Base-by-base conservation (phyloP, 768 basidiomycete species). In the Boletus reticuloceps region DNA sequence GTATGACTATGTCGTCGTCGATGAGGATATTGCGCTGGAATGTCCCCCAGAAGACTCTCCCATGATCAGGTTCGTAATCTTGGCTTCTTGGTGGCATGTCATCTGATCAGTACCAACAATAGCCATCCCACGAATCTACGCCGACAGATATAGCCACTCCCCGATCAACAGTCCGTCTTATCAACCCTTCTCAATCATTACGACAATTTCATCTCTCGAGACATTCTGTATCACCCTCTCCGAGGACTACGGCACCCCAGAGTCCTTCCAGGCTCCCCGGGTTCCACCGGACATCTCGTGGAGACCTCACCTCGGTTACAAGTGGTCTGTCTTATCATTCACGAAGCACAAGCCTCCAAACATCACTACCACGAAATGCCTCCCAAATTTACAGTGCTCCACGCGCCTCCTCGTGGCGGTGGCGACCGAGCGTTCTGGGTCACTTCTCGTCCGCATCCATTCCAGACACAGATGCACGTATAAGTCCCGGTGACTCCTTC, bases 341-440 rank as follows among this genome's bases (percentile, higher is more conserved):
- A 56, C 72, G 80, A 54, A 80, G 79, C 16, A 69, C 79, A 3
- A 85, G 83, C 65, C 64, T 81, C 50, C 78, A 80, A 39, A 75
- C 78, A 17, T 64, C 79, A 34, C 69, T 71, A 12, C 66, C 67
- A 50, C 64, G 48, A 46, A 32, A 52, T 47, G 37, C 42, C 41
- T 51, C 49, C 11, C 53, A 49, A 31, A 50, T 45, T 19, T 52
- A 52, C 7, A 56, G 47, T 31, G 27, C 31, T 27, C 60, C 60
- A 31, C 61, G 55, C 20, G 14, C 41, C 44, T 62, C 66, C 29
- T 65, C 71, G 12, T 75, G 80, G 47, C 80, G 73, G 69, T 85
- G 82, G 81, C 77, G 84, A n/a, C 84, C 87, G 12, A 83, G 79
- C 58, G 80, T 89, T 22, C 69, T 87, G 22, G 83, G 82, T 7